These are phyloP conservation scores for Solanum hybrid DNA, from an alignment of 305 asterid species.

Conservation along the genomic window DNA sequence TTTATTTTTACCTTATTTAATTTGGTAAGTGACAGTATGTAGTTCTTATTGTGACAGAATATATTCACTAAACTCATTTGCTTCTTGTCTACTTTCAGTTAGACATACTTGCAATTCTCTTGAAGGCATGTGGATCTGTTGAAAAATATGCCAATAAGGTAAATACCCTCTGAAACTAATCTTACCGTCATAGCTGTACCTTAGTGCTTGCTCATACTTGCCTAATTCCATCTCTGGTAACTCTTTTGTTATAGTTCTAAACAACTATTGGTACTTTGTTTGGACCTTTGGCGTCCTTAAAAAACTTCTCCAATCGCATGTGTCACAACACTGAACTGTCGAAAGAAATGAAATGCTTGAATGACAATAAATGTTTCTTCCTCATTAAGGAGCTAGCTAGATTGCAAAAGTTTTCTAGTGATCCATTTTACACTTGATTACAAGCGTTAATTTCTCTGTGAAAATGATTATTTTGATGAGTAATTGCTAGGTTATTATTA, in stretches of 20 bases:
- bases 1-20: neutral
- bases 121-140: slow-evolving; percentile 60
- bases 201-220: neutral
- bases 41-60: neutral
- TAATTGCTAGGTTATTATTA: neutral
- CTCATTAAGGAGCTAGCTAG: neutral
- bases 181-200: neutral
- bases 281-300: neutral
- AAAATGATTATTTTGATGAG: neutral
- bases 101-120: slow-evolving; percentile 63
- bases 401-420: neutral
- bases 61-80: slow-evolving; percentile 1
- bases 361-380: neutral
- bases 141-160: slow-evolving; percentile 55
- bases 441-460: neutral
- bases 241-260: neutral
- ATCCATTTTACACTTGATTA: neutral
- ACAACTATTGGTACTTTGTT: neutral
- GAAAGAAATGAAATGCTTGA: neutral
- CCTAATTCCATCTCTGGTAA: neutral
- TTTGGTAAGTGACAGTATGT: neutral
- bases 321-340: neutral
- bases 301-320: neutral
- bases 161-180: neutral
- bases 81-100: slow-evolving; percentile 39